Base-by-base conservation (phyloP, 2,329 filamentous ascomycete species). In the Aspergillus neoniger region DNA sequence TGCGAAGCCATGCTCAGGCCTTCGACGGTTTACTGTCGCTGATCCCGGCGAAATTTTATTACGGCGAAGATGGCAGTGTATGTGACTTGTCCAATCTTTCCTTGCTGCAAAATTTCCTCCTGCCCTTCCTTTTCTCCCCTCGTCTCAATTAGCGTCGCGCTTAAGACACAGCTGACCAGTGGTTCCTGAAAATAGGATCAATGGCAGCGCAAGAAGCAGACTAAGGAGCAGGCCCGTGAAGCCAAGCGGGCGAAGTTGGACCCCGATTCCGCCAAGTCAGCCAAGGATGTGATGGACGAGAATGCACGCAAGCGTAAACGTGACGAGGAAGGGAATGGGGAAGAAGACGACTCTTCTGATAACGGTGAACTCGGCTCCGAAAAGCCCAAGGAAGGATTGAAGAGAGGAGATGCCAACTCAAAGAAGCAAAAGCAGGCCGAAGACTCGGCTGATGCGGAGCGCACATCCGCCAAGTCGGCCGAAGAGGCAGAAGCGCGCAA, bases 161-260 rank as follows among this genome's bases (percentile, higher is more conserved):
- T 38, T 50, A 19, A 52, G 43, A 28, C 58, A 50, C 59, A 52
- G 56, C 61, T 68, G 63, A 68, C 63, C 64, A 5, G 44, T 49
- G 47, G 52, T 56, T 62, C 57, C 54, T 62, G 44, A 67, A 66
- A 44, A 63, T 72, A 96, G 92, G 90, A 95, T 70, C 92, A 97
- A 88, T 96, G 92, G 92, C 88, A 88, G 76, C 89, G 89, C 73
- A 96, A 95, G 80, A 98, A 98, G 82, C 93, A 98, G 80, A 94
- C 92, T 54, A 96, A 96, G 75, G 90, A 92, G 76, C 86, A 96
- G 77, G 91, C 91, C 61, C 86, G 87, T 63, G 88, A 90, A 67
- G 91, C 92, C 58, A 92, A 92, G 79, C 86, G 89, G 73, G 91
- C 90, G 62, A 98, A 97, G 80, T 85, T 98, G 43, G 91, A 98